Evolutionary conservation across 2,329 filamentous ascomycete genomes (phyloP).

Genomic region (Rugonectria rugulosa): DNA sequence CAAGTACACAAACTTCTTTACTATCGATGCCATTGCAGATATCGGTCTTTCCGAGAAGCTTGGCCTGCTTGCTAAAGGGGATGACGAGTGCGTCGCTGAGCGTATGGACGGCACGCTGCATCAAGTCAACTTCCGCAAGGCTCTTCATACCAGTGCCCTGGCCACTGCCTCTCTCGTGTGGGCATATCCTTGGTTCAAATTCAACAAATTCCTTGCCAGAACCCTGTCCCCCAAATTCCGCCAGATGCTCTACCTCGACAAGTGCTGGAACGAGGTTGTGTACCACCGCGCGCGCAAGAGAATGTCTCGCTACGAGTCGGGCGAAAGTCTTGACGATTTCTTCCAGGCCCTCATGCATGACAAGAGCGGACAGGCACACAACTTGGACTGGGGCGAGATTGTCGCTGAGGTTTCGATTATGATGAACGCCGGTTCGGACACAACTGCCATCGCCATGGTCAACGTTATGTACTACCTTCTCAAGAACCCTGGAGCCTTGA

Average conservation of each 20-base stretch:
- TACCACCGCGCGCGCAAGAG: constrained; percentile 49
- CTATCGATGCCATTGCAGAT: constrained; percentile 63
- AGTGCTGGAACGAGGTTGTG: constrained; percentile 49
- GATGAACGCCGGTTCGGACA: constrained; percentile 59
- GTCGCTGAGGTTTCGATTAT: constrained; percentile 63
- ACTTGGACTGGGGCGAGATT: constrained; percentile 64
- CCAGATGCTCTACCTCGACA: constrained; percentile 34
- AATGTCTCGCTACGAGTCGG: constrained; percentile 38
- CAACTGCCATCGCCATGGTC: constrained; percentile 57
- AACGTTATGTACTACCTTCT: constrained; percentile 62
- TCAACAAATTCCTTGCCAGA: constrained; percentile 56
- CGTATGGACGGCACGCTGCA: constrained; percentile 54
- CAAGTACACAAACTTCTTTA: constrained; percentile 61
- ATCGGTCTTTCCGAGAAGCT: constrained; percentile 60
- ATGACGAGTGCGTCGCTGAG: constrained; percentile 53
- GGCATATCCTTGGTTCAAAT: constrained; percentile 58
- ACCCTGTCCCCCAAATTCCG: constrained; percentile 52
- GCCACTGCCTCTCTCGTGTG: constrained; percentile 60
- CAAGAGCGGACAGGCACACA: constrained; percentile 45
- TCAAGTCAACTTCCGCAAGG: constrained; percentile 55
- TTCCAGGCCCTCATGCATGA: constrained; percentile 63
- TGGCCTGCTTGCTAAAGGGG: constrained; percentile 57
- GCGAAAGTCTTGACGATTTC: constrained; percentile 66
- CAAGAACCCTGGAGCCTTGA: constrained; percentile 50
- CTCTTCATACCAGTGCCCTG: constrained; percentile 57